Percentiles rank a stretch among this genome's conserved stretches.
These are phyloP conservation scores for Scleroderma bovista DNA, from an alignment of 768 basidiomycete species.

Conservation along the genomic window DNA sequence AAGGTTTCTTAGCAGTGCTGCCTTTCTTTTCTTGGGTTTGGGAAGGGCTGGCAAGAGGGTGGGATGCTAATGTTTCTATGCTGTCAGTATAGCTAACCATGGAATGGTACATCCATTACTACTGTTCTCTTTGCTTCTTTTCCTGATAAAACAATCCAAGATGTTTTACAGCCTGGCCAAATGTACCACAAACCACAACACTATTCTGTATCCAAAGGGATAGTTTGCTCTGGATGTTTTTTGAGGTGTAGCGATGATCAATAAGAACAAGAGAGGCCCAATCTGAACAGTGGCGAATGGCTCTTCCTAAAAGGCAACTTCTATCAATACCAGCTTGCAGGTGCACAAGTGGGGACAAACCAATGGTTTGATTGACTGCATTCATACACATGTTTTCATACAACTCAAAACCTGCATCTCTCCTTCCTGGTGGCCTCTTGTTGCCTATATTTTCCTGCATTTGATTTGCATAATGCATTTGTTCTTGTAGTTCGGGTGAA, in stretches of 20 bases:
- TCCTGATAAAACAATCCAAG: conserved; percentile 65
- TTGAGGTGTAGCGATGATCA: conserved; percentile 72
- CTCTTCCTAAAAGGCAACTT: conserved; percentile 56
- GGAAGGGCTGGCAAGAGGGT: no score
- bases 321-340: background rate
- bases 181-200: conserved; percentile 53
- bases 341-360: conserved; percentile 35
- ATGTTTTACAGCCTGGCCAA: conserved; percentile 66
- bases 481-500: conserved; percentile 87
- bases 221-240: conserved; percentile 71
- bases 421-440: conserved; percentile 33
- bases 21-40: no score
- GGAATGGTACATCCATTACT: background rate
- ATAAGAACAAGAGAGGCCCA: conserved; percentile 90
- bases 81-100: no score
- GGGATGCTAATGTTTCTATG: no score
- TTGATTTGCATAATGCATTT: conserved; percentile 81
- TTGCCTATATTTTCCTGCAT: conserved; percentile 42
- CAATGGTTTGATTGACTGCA: conserved; percentile 96
- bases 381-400: conserved; percentile 92
- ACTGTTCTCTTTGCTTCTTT: conserved; percentile 32
- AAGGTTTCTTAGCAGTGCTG: no score
- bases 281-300: conserved; percentile 86
- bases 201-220: conserved; percentile 83
- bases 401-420: conserved; percentile 73